phyloP scores from a whole-genome alignment of 2,329 filamentous ascomycete species.

The Fusarium camptoceras region DNA sequence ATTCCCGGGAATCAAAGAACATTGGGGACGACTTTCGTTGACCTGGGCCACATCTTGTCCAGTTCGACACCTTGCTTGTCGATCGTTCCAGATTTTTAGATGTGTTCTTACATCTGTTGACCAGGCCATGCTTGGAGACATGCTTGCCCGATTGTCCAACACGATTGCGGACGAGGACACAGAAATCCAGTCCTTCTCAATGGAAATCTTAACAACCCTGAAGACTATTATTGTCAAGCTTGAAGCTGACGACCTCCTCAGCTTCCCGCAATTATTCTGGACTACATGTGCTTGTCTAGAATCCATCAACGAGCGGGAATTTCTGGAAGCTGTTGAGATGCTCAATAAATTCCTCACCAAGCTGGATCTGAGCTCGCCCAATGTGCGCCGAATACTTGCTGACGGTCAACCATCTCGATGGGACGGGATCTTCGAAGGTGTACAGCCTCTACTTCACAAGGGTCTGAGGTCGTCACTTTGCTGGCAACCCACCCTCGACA shows the following conservation, averaged over 20 bases:
- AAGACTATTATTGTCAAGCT: slow-evolving; percentile 91
- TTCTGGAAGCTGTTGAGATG: slow-evolving; percentile 91
- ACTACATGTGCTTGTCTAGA: slow-evolving; percentile 96
- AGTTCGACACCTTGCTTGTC: slow-evolving; percentile 92
- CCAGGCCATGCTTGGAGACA: slow-evolving; percentile 94
- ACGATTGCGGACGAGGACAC: slow-evolving; percentile 95
- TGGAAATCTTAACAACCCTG: slow-evolving; percentile 95
- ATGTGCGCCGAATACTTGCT: slow-evolving; percentile 75
- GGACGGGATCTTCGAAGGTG: slow-evolving; percentile 88
- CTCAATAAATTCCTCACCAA: slow-evolving; percentile 87
- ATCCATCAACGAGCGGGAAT: slow-evolving; percentile 96
- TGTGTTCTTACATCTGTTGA: slow-evolving; percentile 93
- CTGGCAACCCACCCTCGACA: slow-evolving; percentile 79
- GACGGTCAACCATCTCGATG: slow-evolving; percentile 86
- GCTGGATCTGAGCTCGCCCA: slow-evolving; percentile 79
- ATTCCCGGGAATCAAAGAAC: slow-evolving; percentile 87
- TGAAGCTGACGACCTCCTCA: slow-evolving; percentile 80
- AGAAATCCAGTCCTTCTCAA: slow-evolving; percentile 95
- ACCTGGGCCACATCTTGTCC: slow-evolving; percentile 98
- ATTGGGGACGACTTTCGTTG: slow-evolving; percentile 90
- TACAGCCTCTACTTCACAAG: slow-evolving; percentile 90
- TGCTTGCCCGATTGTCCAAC: slow-evolving; percentile 94
- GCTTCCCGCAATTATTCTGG: slow-evolving; percentile 98
- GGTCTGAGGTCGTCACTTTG: slow-evolving; percentile 88
- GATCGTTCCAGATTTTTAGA: slow-evolving; percentile 96